Evolutionary conservation across 768 basidiomycete species (phyloP), one percentile per base, ranked within the genome.

Genomic region (Leccinellum luteum): DNA sequence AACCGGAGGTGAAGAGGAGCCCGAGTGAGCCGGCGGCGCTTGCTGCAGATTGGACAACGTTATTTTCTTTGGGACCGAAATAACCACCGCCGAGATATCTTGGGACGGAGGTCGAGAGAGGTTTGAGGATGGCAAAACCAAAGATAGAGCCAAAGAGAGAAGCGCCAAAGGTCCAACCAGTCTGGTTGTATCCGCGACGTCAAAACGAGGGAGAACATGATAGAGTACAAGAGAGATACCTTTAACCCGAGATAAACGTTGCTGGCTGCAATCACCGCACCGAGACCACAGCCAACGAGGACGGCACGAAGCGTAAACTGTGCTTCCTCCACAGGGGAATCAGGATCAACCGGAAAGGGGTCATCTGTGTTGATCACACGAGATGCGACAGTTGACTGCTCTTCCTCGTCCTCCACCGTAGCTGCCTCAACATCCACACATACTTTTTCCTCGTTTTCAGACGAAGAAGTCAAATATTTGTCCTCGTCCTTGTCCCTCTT

Each of bases 171-270:
- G 83, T 85, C 67, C 84, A 85, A 23, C 85, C 85, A 1, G 85
- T 86, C 70, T 70, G 44, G n/a, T 54, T 7, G 15, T 21, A 49
- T 55, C 34, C 19, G 10, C 32, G 6, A 51, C 6, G 34, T 58
- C 30, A 51, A 34, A 17, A 21, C n/a, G 25, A 49, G 23, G n/a
- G 13, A 7, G 3, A 23, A 51, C 8, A 7, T 21, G 57, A 52
- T 14, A 49, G 23, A 28, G 31, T 31, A 10, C 17, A 13, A 35
- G 31, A 6, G 6, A 48, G 60, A 15, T 34, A 64, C 69, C 73
- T 87, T 86, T 57, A 87, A 69, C 38, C 86, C 84, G 21, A 86
- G 81, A 67, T 88, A 86, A 58, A 88, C 81, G 67, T 85, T 85
- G 49, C 82, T 83, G 13, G 85, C 82, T 48, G 81, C 79, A 27